Conservation (phyloP, 2,329 filamentous ascomycete genomes). For the Bipolaris victoriae region DNA sequence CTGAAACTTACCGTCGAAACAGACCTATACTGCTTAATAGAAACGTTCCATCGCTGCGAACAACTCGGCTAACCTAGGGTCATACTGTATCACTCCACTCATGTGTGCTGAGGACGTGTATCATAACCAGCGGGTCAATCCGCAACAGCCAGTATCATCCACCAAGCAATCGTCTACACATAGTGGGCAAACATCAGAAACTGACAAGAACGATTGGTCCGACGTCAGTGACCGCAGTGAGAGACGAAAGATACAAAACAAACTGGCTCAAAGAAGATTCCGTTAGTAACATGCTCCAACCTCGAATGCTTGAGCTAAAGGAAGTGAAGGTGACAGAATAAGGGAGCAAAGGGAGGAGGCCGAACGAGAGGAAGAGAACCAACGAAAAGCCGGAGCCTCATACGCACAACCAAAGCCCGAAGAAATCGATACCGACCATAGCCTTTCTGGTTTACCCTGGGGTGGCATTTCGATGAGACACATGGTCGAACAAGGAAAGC, state of each 20-base stretch:
- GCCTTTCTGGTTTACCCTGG: slow-evolving; percentile 69
- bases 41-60: no score
- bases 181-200: slow-evolving; percentile 25
- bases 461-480: slow-evolving; percentile 69
- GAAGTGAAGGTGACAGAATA: slow-evolving; percentile 67
- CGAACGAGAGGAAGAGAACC: slow-evolving; percentile 68
- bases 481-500: slow-evolving; percentile 54
- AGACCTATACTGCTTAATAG: not conserved
- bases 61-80: not conserved
- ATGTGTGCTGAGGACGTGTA: slow-evolving; percentile 25
- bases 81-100: not conserved
- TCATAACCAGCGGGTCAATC: slow-evolving; percentile 24
- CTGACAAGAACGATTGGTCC: slow-evolving; percentile 67
- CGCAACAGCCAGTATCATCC: slow-evolving; percentile 24
- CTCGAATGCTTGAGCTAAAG: slow-evolving; percentile 1
- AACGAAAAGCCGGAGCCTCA: slow-evolving; percentile 66
- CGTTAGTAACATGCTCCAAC: slow-evolving; percentile 61
- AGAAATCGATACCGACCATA: slow-evolving; percentile 60
- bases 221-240: slow-evolving; percentile 73
- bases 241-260: slow-evolving; percentile 76
- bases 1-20: no score
- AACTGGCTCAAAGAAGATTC: slow-evolving; percentile 77
- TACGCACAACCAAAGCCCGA: slow-evolving; percentile 67
- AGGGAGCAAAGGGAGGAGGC: slow-evolving; percentile 70
- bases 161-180: slow-evolving; percentile 22